Evolutionary conservation across 2,329 filamentous ascomycete genomes (phyloP), one percentile per base, ranked within the genome.

Genomic region (Coleophoma crateriformis): DNA sequence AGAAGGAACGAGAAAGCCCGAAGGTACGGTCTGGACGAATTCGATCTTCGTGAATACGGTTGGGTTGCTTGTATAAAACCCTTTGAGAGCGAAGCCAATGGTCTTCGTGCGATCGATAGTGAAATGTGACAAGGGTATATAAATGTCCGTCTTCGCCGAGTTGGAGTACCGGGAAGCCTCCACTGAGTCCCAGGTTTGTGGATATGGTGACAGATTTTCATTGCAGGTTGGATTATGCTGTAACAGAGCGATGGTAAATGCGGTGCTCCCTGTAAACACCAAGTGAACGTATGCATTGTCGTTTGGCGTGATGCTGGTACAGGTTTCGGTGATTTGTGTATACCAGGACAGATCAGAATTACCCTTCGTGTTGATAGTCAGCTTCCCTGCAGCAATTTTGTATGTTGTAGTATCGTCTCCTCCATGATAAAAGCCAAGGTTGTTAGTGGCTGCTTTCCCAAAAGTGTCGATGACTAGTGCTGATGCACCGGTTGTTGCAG

Each of bases 91-190:
- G 43, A 88, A 68, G 3, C 82, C 82, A 20, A 84, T 71, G 3
- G 73, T 69, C 4, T 78, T 73, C 12, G 67, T 71, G 3, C 78
- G 72, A 59, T 85, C 70, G 58, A 87, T 75, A 56, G 76, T 73
- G 69, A 87, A 88, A 66, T 88, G 84, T 41, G 69, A 75, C 33
- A 87, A 69, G 1, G 84, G 84, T 44, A 87, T 77, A 66, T 85
- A 87, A 53, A 87, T 81, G 59, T 85, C 75, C 0, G 67, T 71
- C 43, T 62, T 63, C 1, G 49, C 63, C 17, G 65, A 65, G 48
- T 69, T 72, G 1, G 73, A 66, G 61, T 88, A 87, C 41, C 82
- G 75, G 4, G 73, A 69, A 1, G 82, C 82, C 63, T 87, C 82
- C 15, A 86, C 70, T 1, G 80, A 83, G 62, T 87, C 84, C 73